A percentile compares a stretch with the other conserved stretches of the same genome.
phyloP scores from a whole-genome alignment of 1,284 basidiomycete genomes.

The Rhodofomes roseus region DNA sequence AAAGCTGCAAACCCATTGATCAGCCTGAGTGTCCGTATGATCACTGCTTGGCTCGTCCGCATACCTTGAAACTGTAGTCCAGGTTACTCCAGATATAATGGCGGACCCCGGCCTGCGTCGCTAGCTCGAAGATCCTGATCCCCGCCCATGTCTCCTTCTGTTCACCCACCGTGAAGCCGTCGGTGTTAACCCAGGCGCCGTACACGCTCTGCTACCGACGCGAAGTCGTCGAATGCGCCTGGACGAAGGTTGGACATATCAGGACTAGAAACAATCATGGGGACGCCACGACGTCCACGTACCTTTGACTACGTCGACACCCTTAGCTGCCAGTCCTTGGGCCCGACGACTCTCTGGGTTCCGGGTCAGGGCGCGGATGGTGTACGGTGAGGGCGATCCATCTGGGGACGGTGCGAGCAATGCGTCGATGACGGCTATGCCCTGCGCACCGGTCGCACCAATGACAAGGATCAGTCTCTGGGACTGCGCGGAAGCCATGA shows the following conservation, averaged over 20 bases:
- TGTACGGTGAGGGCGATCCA: slow-evolving; percentile 40
- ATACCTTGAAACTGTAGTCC: slow-evolving; percentile 43
- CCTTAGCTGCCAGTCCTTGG: slow-evolving; percentile 25
- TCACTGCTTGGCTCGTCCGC: too few species aligned
- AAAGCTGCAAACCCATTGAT: background rate
- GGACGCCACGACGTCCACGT: background rate
- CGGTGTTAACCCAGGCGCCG: slow-evolving; percentile 45
- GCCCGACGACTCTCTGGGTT: slow-evolving; percentile 35
- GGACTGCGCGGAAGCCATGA: background rate
- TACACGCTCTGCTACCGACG: slow-evolving; percentile 36
- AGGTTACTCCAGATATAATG: slow-evolving; percentile 48
- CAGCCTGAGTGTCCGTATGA: too few species aligned
- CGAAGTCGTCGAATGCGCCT: slow-evolving; percentile 29
- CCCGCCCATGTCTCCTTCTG: slow-evolving; percentile 39
- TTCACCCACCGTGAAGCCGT: slow-evolving; percentile 44
- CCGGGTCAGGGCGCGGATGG: slow-evolving; percentile 44
- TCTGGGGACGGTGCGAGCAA: slow-evolving; percentile 35
- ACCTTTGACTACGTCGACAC: slow-evolving; percentile 41
- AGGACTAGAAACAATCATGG: background rate
- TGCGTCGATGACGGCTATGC: slow-evolving; percentile 38
- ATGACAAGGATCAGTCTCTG: slow-evolving; percentile 44
- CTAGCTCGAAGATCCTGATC: slow-evolving; percentile 45
- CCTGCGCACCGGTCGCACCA: slow-evolving; percentile 48
- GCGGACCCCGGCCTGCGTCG: slow-evolving; percentile 35
- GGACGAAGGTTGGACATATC: background rate